Evolutionary conservation across 345 rosid genomes (phyloP).

Genomic region (Hibiscus mutabilis): DNA sequence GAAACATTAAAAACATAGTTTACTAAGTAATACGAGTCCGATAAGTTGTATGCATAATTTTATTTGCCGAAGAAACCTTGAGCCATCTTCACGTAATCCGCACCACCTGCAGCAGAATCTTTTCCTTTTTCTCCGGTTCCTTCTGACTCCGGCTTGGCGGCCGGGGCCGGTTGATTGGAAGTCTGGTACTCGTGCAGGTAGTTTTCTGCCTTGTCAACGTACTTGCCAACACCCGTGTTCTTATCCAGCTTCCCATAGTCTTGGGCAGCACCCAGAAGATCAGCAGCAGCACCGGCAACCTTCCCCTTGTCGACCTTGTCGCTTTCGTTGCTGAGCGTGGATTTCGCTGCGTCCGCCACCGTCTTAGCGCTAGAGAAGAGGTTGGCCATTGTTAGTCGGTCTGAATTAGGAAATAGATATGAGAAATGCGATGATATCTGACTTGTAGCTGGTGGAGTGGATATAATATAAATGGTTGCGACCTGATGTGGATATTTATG

Average conservation of each 20-base stretch:
- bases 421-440: neutral
- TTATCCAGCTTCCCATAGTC: constrained; percentile 35
- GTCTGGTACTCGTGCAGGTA: constrained; percentile 54
- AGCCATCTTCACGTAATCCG: constrained; percentile 51
- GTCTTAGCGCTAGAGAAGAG: constrained; percentile 1
- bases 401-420: neutral
- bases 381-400: constrained; percentile 2
- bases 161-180: constrained; percentile 8
- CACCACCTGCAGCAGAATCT: constrained; percentile 24
- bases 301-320: constrained; percentile 4
- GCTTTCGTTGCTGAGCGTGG: neutral
- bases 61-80: constrained; percentile 44
- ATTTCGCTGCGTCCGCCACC: constrained; percentile 2
- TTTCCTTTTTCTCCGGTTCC: constrained; percentile 15
- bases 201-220: constrained; percentile 61
- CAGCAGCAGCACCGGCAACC: constrained; percentile 3
- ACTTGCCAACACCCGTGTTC: constrained; percentile 48
- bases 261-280: neutral
- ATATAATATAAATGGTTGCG: constrained; percentile 4
- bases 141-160: neutral
- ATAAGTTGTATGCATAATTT: neutral
- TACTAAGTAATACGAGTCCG: no score
- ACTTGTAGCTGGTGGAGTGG: neutral
- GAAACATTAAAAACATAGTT: no score
- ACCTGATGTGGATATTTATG: neutral